phyloP scores from a whole-genome alignment of 177 flowering plant genomes.

The Vitis hybrid region DNA sequence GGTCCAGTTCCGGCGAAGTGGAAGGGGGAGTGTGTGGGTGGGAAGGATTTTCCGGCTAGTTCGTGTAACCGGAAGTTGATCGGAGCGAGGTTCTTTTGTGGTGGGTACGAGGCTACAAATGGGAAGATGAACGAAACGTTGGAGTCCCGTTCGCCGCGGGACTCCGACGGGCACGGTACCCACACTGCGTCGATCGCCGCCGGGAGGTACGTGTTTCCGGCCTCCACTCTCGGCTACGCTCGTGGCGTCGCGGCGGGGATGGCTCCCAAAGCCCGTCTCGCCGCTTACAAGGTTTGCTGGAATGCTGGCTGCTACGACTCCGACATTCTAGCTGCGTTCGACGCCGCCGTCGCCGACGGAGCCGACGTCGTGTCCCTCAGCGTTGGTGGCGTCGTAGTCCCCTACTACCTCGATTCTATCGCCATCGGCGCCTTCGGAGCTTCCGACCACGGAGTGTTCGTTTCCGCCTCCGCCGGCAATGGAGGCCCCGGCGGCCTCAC shows the following conservation, averaged over 20 bases:
- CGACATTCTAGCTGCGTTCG: conserved; percentile 89
- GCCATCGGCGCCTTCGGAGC: conserved; percentile 88
- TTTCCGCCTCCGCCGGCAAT: conserved; percentile 91
- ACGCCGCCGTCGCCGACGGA: conserved; percentile 81
- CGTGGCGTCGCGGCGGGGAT: conserved; percentile 89
- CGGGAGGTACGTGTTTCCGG: conserved; percentile 80
- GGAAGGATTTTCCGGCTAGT: conserved; percentile 36
- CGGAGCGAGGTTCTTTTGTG: conserved; percentile 74
- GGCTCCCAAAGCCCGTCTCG: conserved; percentile 92
- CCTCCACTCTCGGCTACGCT: conserved; percentile 79
- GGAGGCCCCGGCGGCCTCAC: conserved; percentile 88
- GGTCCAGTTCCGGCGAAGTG: conserved; percentile 66
- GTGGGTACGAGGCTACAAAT: conserved; percentile 78
- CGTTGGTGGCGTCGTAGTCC: conserved; percentile 89
- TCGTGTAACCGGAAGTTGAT: conserved; percentile 76
- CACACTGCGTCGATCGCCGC: conserved; percentile 98
- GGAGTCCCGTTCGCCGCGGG: conserved; percentile 77
- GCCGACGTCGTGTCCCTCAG: conserved; percentile 80
- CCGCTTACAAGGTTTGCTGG: conserved; percentile 95
- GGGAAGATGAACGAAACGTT: conserved; percentile 80
- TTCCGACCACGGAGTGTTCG: conserved; percentile 64
- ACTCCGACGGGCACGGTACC: conserved; percentile 94
- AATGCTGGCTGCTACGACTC: conserved; percentile 82
- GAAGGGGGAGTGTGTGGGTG: conserved; percentile 64
- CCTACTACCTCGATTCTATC: conserved; percentile 76